Base-by-base conservation (phyloP, 177 flowering plant species). In the Tripterygium wilfordii region DNA sequence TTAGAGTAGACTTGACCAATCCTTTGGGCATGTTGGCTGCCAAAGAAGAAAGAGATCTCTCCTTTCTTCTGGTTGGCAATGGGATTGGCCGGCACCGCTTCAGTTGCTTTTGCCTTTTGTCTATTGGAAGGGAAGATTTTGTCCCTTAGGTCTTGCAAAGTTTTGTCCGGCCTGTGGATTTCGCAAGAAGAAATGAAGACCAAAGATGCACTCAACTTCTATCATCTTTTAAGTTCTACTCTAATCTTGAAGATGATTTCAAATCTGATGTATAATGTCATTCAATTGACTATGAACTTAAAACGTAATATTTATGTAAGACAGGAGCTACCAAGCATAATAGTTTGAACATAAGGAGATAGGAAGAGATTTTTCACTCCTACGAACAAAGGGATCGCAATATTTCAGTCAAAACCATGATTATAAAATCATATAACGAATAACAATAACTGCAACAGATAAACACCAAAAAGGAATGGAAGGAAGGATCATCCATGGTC, bases 141-240 rank as follows among this genome's bases (percentile, higher is more conserved):
- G 37, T 70, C 65, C 61, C 76, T 73, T 48, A 88, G 51, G 70
- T 83, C 88, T 63, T 80, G 77, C 66, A 80, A 49, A 62, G 51
- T 80, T 67, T 88, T 76, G 59, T 88, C 96, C 0, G 80, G 76
- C 83, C 96, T 88, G 83, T 24, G 55, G 43, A 63, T 7, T 18
- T 12, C 10, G 14, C 2, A 19, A 35, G 10, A 25, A 2, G 5
- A 49, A 29, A 7, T 2, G 27, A 37, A 32, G 14, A 32, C 14
- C 36, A 32, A n/a, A 32, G 6, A 41, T 18, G 9, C 9, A 10
- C 6, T 23, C 27, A 17, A 23, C 21, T 41, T 19, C 0, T 20
- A 4, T 19, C 21, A 5, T 19, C 6, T 19, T 15, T 19, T 3
- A 19, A 22, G 38, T 7, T 17, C n/a, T n/a, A n/a, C n/a, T n/a